Evolutionary conservation across 148 eudicot genomes (phyloP).

Genomic region (Agrostemma githago): DNA sequence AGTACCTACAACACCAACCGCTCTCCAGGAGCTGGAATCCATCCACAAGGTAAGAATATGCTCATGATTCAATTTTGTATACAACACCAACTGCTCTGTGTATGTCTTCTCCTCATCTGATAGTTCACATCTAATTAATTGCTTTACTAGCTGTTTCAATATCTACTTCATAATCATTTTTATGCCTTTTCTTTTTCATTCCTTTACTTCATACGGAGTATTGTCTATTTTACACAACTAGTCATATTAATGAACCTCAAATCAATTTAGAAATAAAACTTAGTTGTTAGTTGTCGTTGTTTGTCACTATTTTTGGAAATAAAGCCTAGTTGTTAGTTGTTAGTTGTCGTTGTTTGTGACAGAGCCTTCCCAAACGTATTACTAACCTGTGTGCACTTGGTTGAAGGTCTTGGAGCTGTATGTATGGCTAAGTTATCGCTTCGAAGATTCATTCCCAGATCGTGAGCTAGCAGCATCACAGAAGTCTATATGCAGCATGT

Average conservation of each 20-base stretch:
- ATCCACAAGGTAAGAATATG: conserved; percentile 67
- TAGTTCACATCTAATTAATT: no score
- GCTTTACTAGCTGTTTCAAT: no score
- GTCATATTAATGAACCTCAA: neutral
- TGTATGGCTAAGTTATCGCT: conserved; percentile 88
- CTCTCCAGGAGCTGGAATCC: conserved; percentile 83
- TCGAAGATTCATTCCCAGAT: conserved; percentile 88
- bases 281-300: neutral
- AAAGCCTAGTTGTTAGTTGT: neutral
- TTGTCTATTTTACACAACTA: no score
- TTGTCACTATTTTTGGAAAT: neutral
- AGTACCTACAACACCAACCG: conserved; percentile 68
- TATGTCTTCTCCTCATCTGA: no score
- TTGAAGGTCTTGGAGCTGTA: conserved; percentile 91
- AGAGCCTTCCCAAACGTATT: neutral
- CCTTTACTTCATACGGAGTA: no score
- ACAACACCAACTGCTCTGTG: no score
- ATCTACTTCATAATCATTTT: no score
- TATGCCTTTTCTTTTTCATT: no score
- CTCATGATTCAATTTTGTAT: neutral
- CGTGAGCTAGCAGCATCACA: conserved; percentile 90
- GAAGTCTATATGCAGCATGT: conserved; percentile 93
- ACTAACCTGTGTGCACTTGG: conserved; percentile 9
- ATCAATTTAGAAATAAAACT: neutral
- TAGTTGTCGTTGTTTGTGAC: neutral